Base-by-base conservation (phyloP, 352 stramenopile genomes). In the Phytophthora podocarpi region DNA sequence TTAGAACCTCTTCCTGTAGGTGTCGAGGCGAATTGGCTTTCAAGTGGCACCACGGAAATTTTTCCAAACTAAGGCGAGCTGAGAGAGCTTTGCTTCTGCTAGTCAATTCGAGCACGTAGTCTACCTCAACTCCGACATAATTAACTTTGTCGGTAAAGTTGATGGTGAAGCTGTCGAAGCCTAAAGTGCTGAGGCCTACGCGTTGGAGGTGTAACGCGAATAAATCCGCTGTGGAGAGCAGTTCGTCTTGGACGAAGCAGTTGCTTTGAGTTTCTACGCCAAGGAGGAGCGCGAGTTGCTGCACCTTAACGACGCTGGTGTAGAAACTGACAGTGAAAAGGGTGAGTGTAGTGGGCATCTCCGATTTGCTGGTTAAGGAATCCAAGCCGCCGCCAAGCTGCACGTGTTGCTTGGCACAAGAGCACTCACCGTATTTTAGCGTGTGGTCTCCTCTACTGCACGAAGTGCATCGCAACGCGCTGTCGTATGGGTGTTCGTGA, bases 371-470 rank as follows among this genome's bases (percentile, higher is more conserved):
- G 15, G 57, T 69, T 13, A 40, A 43, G 10, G 72, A 78, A 37
- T 51, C 39, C 34, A 89, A 85, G 42, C 70, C 68, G 18, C 48
- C 73, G 34, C 71, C 70, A 20, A 69, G 42, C 6, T 90, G 80
- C 55, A 56, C 50, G 13, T 78, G 75, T 46, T 90, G 76, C 15
- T 40, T 75, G 13, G 8, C 7, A 24, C 11, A 16, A 43, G 18
- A 23, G 7, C 5, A 27, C 45, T 49, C 67, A 56, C 2, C 74
- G 76, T 13, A 51, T 72, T 30, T 56, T 88, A 42, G 55, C 73
- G 4, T 93, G 82, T 30, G 71, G 75, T 4, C 80, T 92, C 27
- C 21, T 90, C 15, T 93, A 92, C 51, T 93, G 85, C 49, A 51
- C 41, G 2, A 39, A 64, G 4, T 92, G 85, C 39, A 71, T 93